Evolutionary conservation across 257 asterid genomes (phyloP).

Genomic region (Thymus mandschuricus): DNA sequence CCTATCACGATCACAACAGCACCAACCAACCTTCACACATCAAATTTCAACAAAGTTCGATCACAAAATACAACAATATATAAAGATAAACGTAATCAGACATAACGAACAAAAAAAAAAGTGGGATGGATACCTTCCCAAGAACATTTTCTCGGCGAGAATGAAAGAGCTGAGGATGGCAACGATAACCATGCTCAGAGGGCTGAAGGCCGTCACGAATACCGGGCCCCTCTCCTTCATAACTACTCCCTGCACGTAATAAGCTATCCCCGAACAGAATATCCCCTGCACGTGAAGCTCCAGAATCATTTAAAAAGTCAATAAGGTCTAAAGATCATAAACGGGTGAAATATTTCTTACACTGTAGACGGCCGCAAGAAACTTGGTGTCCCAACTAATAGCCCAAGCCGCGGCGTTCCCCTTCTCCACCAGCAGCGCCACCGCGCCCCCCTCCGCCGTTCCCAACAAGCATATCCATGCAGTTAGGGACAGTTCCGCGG

Average conservation of each 20-base stretch:
- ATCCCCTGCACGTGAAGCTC: slow-evolving; percentile 58
- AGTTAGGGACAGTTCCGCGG: slow-evolving; percentile 80
- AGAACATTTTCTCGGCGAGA: slow-evolving; percentile 62
- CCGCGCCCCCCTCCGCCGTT: slow-evolving; percentile 66
- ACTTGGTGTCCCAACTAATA: slow-evolving; percentile 71
- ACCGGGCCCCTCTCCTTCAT: slow-evolving; percentile 92
- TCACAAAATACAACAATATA: no score
- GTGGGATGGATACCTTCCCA: slow-evolving; percentile 67
- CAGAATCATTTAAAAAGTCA: no score
- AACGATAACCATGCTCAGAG: slow-evolving; percentile 85
- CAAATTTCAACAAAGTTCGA: slow-evolving; percentile 48
- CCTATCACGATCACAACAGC: slow-evolving; percentile 78
- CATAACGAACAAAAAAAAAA: no score
- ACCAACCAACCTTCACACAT: slow-evolving; percentile 84
- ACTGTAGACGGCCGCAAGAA: slow-evolving; percentile 78
- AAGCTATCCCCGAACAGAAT: slow-evolving; percentile 85
- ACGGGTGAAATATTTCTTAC: slow-evolving; percentile 39
- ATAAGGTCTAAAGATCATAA: no score
- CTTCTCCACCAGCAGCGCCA: slow-evolving; percentile 74
- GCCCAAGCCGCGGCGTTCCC: slow-evolving; percentile 81
- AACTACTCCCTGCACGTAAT: slow-evolving; percentile 81
- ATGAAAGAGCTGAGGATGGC: slow-evolving; percentile 84
- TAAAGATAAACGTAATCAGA: no score
- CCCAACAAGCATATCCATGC: slow-evolving; percentile 92
- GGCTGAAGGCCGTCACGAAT: slow-evolving; percentile 87